These are phyloP conservation scores for Neopestalotiopsis sp. DNA, from an alignment of 2,329 filamentous ascomycete genomes.

Conservation along the genomic window DNA sequence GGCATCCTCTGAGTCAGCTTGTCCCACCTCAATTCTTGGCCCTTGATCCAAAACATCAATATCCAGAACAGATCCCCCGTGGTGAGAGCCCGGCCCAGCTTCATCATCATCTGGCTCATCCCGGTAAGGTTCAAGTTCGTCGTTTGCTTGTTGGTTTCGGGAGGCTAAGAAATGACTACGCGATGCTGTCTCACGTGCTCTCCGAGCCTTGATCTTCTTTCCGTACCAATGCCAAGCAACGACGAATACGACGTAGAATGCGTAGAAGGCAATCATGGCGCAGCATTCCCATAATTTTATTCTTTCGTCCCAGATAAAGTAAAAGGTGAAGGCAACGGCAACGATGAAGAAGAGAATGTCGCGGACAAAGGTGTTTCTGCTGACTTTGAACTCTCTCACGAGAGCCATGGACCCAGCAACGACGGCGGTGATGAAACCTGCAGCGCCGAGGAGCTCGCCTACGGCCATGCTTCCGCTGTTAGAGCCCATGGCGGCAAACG, in stretches of 20 bases:
- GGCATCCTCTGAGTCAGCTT: constrained; percentile 58
- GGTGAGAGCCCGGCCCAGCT: constrained; percentile 35
- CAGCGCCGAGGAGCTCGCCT: constrained; percentile 92
- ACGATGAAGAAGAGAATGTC: constrained; percentile 93
- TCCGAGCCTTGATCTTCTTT: constrained; percentile 62
- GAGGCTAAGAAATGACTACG: constrained; percentile 75
- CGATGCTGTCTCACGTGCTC: constrained; percentile 72
- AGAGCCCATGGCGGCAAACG: constrained; percentile 96
- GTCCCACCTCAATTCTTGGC: constrained; percentile 53
- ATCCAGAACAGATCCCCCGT: constrained; percentile 39
- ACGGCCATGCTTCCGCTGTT: constrained; percentile 97
- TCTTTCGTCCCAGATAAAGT: constrained; percentile 83
- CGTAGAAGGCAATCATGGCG: constrained; percentile 88
- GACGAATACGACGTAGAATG: constrained; percentile 87
- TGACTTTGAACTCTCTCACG: constrained; percentile 92
- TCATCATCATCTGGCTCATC: constrained; percentile 62
- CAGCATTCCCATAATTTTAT: constrained; percentile 89
- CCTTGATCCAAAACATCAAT: constrained; percentile 50
- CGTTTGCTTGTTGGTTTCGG: constrained; percentile 48
- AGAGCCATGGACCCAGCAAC: constrained; percentile 97
- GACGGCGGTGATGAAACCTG: constrained; percentile 94
- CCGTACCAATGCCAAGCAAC: constrained; percentile 92
- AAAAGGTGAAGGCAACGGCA: constrained; percentile 84
- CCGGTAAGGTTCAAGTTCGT: constrained; percentile 69
- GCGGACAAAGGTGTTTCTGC: constrained; percentile 85